Base-by-base conservation (phyloP, 2,329 filamentous ascomycete species). In the Penicillium sp. region DNA sequence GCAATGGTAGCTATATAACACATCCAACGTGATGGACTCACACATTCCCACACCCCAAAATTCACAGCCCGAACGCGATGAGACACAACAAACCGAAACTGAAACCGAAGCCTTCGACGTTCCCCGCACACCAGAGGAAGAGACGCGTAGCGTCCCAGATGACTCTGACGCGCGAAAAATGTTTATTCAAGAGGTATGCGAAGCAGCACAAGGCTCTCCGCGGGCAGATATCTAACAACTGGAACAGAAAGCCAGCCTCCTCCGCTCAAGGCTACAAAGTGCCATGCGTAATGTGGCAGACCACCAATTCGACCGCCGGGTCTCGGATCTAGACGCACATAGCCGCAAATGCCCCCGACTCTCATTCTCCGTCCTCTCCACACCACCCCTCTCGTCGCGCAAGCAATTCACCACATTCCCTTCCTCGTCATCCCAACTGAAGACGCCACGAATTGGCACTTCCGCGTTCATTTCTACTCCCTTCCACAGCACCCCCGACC, bases 261-360 rank as follows among this genome's bases (percentile, higher is more conserved):
- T 75, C 44, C 70, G 68, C 47, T 69, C 52, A 55, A 68, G 68
- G 56, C 64, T 76, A 48, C 74, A 74, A 61, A 69, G 63, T 39
- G 74, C 74, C 44, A 74, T 75, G 73, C 72, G 70, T 42, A 70
- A 66, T 49, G 68, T 74, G 40, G 63, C 65, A 54, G 63, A 71
- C 53, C 64, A 72, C 50, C 68, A 74, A 53, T 68, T 76, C 46
- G 74, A 76, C 53, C 72, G 71, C 16, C 67, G 73, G 14, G 53
- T 76, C 29, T 74, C 72, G 18, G 72, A 72, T n/a, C 65, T 75
- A 21, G 73, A 76, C 60, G 72, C 67, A 36, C 70, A 73, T 55
- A 72, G 71, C 42, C 71, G 69, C 45, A 73, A 73, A 60, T 63
- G 60, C 18, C 66, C 66, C 21, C 59, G 70, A 31, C 51, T 73